Evolutionary conservation across 768 basidiomycete species (phyloP), one percentile per base, ranked within the genome.

Genomic region (Grammothele lineata): DNA sequence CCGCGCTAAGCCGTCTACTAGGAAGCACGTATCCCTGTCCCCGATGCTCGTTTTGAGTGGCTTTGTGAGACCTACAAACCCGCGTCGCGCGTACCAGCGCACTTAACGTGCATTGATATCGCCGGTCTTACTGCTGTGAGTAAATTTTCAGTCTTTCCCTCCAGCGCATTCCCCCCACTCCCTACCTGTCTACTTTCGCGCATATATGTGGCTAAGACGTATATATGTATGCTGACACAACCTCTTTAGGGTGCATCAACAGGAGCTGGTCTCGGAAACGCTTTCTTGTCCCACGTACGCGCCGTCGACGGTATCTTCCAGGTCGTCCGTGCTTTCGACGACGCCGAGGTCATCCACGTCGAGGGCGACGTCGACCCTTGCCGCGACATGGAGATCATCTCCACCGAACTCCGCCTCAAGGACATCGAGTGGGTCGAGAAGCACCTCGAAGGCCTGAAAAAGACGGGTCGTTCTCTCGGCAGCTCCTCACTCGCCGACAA

Each of bases 361-460:
- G 96, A 98, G 70, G 96, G 96, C 36, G 96, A 98, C 58, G 93
- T 99, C 47, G 77, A 98, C 67, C 96, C 96, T 10, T 53, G 88
- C 32, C 86, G 96, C 49, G 96, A 99, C 69, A 97, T 98, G 94
- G 83, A 88, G 55, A 98, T 97, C 60, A 99, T 99, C 61, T 83
- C 85, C 56, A 95, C 82, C 7, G 96, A 99, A 67, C 73, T 99
- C 17, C 77, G 93, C 39, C 70, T 99, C 35, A 99, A 99, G 72
- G 96, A 99, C 67, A 94, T 94, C 54, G 96, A 99, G 62, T 99
- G 96, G 96, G 86, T 92, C 10, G 90, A 97, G 70, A 98, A 98
- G 70, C 69, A 82, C 35, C 65, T 97, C 26, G 94, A 94, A 0
- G 70, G 66, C 37, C 65, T 91, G 54, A 92, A 89, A 70, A 90